A percentile compares a stretch with the other conserved stretches of the same genome.
These are phyloP conservation scores for Aspergillus bombycis DNA, from an alignment of 2,329 filamentous ascomycete species.

Conservation along the genomic window DNA sequence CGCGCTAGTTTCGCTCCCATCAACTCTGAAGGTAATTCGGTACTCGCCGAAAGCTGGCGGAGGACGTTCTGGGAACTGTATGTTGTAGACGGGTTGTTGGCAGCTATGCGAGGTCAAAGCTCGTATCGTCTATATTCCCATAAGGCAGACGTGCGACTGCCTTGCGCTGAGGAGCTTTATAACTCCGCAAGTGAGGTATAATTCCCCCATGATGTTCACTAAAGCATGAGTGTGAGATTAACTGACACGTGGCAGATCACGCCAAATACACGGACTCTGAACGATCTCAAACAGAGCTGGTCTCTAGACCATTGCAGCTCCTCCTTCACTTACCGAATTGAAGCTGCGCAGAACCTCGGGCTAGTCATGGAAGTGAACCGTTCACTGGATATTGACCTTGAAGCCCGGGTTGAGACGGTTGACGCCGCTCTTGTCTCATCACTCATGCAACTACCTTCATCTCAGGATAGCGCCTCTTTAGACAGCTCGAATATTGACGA, in stretches of 20 bases:
- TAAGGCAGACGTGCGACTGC: conserved; percentile 66
- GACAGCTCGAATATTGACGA: conserved; percentile 72
- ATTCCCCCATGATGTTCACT: neutral
- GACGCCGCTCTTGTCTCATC: conserved; percentile 60
- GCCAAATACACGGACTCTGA: conserved; percentile 58
- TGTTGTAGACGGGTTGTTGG: conserved; percentile 75
- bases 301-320: conserved; percentile 70
- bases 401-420: conserved; percentile 50
- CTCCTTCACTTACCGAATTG: conserved; percentile 78
- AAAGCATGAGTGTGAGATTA: neutral
- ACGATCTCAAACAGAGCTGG: conserved; percentile 57
- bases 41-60: conserved; percentile 79
- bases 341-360: conserved; percentile 73
- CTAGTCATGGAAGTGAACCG: conserved; percentile 59
- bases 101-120: conserved; percentile 57
- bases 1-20: conserved; percentile 57
- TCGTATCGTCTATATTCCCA: conserved; percentile 41
- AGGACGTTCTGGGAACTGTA: conserved; percentile 85
- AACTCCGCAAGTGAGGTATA: conserved; percentile 18
- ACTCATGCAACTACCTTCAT: conserved; percentile 69
- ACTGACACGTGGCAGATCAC: conserved; percentile 50
- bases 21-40: conserved; percentile 54
- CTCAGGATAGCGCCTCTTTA: conserved; percentile 65
- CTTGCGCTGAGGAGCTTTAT: conserved; percentile 71
- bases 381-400: conserved; percentile 24